Evolutionary conservation across 257 asterid species (phyloP), one percentile per base, ranked within the genome.

Genomic region (Penstemon barbatus): DNA sequence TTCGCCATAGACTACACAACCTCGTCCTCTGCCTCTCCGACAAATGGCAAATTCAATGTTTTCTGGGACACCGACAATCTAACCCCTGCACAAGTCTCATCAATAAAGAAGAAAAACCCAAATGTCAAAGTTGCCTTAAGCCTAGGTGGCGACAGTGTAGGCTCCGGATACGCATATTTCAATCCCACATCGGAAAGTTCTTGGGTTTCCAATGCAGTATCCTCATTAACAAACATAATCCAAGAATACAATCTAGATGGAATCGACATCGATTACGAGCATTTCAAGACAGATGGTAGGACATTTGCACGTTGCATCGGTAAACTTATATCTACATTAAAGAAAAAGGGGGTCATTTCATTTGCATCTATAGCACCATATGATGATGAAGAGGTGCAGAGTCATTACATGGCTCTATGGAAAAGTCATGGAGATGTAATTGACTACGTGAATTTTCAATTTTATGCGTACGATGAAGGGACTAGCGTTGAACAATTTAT

Each of bases 1-100:
- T 91, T 91, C 48, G 86, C 96, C 64, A 87, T 91, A 42, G 96
- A 91, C 78, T 91, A 91, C 84, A 85, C 95, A 0, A 68, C 85
- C 58, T 73, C 85, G 1, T 79, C 92, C 11, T 67, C 87, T 38
- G 78, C 95, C 3, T 65, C 87, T 0, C 90, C 94, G 5, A 81
- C 94, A 7, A 70, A 91, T 15, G 96, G 96, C 36, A 71, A 77
- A 8, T 90, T 90, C 80, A 84, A 83, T 72, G 49, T 89, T 0
- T 88, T 81, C 58, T 91, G 97, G 97, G 97, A 91, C 74, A 75
- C 88, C 0, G 77, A 65, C 5, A 89, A 81, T 18, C 93, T 91
- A 41, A 61, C 70, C 80, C 93, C 96, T 4, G 48, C 65, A 1
- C 76, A 76, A 3, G 90, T 91, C 58, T 50, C 82, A 6, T 69